Evolutionary conservation across 1,284 basidiomycete genomes (phyloP).

Genomic region (Boletellus deceptivus): DNA sequence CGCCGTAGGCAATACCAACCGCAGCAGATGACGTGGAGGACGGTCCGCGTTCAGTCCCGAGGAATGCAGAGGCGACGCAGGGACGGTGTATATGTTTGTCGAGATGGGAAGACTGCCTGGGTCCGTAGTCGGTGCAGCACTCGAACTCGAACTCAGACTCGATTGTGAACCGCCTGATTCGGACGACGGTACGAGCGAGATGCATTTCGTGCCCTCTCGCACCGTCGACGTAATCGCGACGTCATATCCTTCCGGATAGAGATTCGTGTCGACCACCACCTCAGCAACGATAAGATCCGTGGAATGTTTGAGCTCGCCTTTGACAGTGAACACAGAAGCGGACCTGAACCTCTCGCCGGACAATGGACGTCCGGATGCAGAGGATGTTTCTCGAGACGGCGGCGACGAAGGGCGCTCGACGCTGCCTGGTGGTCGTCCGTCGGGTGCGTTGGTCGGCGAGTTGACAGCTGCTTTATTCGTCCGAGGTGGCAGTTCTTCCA

Average conservation of each 20-base stretch:
- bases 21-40: constrained; percentile 70
- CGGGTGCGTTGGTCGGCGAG: constrained; percentile 2
- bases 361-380: constrained; percentile 17
- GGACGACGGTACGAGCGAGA: constrained; percentile 24
- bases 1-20: constrained; percentile 78
- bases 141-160: neutral
- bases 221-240: constrained; percentile 50
- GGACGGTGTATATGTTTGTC: constrained; percentile 63
- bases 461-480: constrained; percentile 6
- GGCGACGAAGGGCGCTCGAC: constrained; percentile 18
- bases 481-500: constrained; percentile 23
- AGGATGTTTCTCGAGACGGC: constrained; percentile 18
- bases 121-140: neutral
- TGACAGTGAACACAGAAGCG: constrained; percentile 56
- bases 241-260: constrained; percentile 70
- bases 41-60: constrained; percentile 59
- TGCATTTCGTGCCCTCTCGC: constrained; percentile 36
- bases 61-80: constrained; percentile 78
- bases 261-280: constrained; percentile 71
- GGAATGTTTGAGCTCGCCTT: constrained; percentile 54
- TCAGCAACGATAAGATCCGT: constrained; percentile 69
- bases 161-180: neutral
- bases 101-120: constrained; percentile 47
- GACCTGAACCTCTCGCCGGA: constrained; percentile 21
- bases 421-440: constrained; percentile 12